Percentiles rank a stretch among this genome's conserved stretches.
Evolutionary conservation across 164 flowering plant genomes (phyloP).

Genomic region (Stephania japonica): DNA sequence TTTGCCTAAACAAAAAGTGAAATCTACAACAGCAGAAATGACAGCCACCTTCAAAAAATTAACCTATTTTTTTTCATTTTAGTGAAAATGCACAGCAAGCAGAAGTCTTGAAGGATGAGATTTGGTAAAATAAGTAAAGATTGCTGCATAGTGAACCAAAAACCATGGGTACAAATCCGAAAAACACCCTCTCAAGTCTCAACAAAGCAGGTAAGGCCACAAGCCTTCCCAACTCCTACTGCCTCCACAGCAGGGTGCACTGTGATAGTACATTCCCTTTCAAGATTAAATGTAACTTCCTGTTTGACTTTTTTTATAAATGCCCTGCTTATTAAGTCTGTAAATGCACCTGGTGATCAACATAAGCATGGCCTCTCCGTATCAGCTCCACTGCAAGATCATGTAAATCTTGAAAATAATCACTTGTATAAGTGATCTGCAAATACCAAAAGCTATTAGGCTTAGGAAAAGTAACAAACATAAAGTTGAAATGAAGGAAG

Average conservation of each 20-base stretch:
- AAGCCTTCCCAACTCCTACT: too few species aligned
- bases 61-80: neutral
- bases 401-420: constrained; percentile 87
- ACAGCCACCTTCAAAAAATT: neutral
- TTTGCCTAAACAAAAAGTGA: neutral
- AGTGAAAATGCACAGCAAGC: neutral
- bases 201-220: too few species aligned
- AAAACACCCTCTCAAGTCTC: too few species aligned
- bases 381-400: constrained; percentile 91
- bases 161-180: too few species aligned
- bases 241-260: too few species aligned
- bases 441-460: constrained; percentile 13
- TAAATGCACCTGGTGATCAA: constrained; percentile 87
- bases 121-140: too few species aligned
- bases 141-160: too few species aligned
- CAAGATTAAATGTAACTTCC: too few species aligned
- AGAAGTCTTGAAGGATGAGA: too few species aligned
- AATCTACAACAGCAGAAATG: neutral
- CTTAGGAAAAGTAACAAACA: constrained; percentile 3
- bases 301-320: too few species aligned
- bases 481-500: neutral
- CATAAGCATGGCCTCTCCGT: constrained; percentile 85
- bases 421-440: constrained; percentile 94
- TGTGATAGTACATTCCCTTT: too few species aligned
- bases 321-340: neutral